A percentile compares a stretch with the other conserved stretches of the same genome.
Conservation (phyloP, 257 asterid genomes). For the Gardenia jasminoides region DNA sequence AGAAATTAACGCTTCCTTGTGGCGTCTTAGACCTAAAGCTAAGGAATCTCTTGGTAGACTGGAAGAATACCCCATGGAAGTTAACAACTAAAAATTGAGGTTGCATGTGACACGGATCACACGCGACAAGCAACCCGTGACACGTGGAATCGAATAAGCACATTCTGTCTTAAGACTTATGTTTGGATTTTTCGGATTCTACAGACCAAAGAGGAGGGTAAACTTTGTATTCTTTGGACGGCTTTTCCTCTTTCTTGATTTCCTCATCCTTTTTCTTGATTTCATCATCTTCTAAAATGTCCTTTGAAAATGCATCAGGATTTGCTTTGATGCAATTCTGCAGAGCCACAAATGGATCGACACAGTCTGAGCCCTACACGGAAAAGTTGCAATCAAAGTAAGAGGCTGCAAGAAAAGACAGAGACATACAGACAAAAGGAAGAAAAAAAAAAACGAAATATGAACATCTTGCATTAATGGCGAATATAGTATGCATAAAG, state of each 20-base stretch:
- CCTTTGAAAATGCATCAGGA: conserved; percentile 79
- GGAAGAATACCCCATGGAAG: too few relatives aligned
- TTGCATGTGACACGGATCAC: background rate
- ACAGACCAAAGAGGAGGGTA: conserved; percentile 74
- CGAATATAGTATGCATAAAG: background rate
- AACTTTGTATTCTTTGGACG: conserved; percentile 38
- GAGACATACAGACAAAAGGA: background rate
- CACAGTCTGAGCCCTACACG: conserved; percentile 69
- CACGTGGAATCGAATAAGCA: background rate
- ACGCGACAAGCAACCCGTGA: too few relatives aligned
- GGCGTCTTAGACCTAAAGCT: too few relatives aligned
- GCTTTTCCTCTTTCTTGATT: conserved; percentile 32
- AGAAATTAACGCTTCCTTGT: too few relatives aligned
- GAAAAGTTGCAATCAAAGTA: background rate
- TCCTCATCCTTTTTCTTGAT: conserved; percentile 30
- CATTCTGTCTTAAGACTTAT: conserved; percentile 22
- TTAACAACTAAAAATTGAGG: too few relatives aligned
- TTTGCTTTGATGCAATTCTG: conserved; percentile 80
- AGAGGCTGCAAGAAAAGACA: background rate
- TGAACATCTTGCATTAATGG: background rate
- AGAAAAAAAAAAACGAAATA: background rate
- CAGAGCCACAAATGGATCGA: conserved; percentile 75
- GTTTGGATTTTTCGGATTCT: conserved; percentile 41
- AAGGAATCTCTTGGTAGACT: too few relatives aligned
- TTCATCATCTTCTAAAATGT: conserved; percentile 54